A percentile compares a stretch with the other conserved stretches of the same genome.
Evolutionary conservation across 495 filamentous ascomycete genomes (phyloP).

Genomic region (Penicillium goetzii): DNA sequence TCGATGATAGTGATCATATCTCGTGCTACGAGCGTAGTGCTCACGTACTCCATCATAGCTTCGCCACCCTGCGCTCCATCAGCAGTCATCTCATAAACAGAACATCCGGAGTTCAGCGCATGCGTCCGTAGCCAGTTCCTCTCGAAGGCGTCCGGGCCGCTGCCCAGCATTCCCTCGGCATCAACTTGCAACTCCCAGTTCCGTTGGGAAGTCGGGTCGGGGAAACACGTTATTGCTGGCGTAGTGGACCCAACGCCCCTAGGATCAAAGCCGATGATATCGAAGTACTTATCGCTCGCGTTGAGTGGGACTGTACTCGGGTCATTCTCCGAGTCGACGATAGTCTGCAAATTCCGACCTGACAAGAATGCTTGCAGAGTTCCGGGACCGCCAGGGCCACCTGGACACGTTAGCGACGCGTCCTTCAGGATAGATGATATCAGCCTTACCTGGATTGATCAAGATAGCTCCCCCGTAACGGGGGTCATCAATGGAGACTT

Average conservation of each 20-base stretch:
- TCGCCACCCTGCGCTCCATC: conserved; percentile 27
- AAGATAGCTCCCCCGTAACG: conserved; percentile 52
- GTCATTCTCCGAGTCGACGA: conserved; percentile 44
- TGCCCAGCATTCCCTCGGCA: conserved; percentile 49
- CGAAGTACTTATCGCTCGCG: conserved; percentile 47
- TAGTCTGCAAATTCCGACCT: conserved; percentile 45
- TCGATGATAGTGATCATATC: conserved; percentile 59
- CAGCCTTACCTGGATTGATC: conserved; percentile 49
- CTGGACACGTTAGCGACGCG: conserved; percentile 19
- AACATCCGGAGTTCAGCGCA: conserved; percentile 46
- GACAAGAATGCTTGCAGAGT: conserved; percentile 40
- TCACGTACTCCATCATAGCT: conserved; percentile 51
- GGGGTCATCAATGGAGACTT: conserved; percentile 46
- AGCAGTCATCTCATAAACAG: conserved; percentile 33
- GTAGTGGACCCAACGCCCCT: conserved; percentile 56
- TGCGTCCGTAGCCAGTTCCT: conserved; percentile 55
- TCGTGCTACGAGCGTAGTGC: conserved; percentile 49
- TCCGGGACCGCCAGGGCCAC: conserved; percentile 57
- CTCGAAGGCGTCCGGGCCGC: conserved; percentile 35
- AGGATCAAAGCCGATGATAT: conserved; percentile 61
- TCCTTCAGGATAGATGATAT: no score
- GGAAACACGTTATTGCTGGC: conserved; percentile 55
- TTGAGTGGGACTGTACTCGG: conserved; percentile 16
- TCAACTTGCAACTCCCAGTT: conserved; percentile 47
- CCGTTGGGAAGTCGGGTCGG: conserved; percentile 40